Conservation (phyloP, 1,284 basidiomycete species). For the Boletus coffeatus region DNA sequence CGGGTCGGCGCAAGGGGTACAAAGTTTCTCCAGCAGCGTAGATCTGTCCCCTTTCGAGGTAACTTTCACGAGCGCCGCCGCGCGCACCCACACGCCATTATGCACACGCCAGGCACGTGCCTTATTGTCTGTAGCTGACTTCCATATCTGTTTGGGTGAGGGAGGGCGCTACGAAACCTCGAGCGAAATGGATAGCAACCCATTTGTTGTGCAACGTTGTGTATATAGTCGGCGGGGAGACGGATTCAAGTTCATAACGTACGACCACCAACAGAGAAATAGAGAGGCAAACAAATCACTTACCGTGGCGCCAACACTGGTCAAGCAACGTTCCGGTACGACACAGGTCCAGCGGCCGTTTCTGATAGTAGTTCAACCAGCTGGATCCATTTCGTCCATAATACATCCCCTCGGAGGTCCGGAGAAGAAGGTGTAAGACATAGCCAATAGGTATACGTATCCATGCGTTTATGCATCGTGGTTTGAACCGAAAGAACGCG, state of each 20-base stretch:
- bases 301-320: not conserved
- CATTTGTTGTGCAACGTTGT: not conserved
- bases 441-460: not conserved
- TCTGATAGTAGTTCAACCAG: not conserved
- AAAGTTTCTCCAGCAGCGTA: not conserved
- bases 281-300: not conserved
- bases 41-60: not conserved
- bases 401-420: conserved; percentile 21
- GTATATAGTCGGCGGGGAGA: not conserved
- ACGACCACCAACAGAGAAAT: not conserved
- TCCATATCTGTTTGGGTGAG: not conserved
- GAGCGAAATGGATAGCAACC: not conserved
- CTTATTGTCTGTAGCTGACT: not conserved
- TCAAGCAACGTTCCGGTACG: not conserved
- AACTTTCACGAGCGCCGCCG: not conserved
- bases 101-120: not conserved
- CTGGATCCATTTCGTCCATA: not conserved
- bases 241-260: not conserved
- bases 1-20: not conserved
- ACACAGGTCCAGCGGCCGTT: not conserved
- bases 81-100: not conserved
- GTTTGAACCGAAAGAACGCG: not conserved
- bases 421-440: conserved; percentile 9
- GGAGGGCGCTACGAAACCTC: not conserved
- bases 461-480: conserved; percentile 9